Conservation (phyloP, 352 stramenopile species). For the Globisporangium paroecandrum region DNA sequence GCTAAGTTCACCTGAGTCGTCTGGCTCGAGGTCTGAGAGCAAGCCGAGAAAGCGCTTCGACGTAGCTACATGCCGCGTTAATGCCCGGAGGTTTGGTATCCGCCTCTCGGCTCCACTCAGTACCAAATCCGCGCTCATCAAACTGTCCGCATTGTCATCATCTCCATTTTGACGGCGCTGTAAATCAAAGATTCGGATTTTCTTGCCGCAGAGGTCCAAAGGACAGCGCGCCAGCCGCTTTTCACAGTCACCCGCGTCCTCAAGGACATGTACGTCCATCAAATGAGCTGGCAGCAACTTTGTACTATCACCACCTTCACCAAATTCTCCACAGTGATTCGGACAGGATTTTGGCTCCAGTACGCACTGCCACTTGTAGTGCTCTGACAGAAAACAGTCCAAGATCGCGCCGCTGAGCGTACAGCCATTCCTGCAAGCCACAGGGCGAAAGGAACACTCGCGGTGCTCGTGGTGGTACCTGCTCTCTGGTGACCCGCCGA, state of each 20-base stretch:
- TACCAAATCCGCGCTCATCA: constrained; percentile 23
- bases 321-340: constrained; percentile 17
- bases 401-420: constrained; percentile 36
- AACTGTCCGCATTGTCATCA: not conserved
- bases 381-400: constrained; percentile 43
- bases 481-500: constrained; percentile 38
- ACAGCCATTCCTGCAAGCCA: constrained; percentile 54
- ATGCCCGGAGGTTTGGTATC: constrained; percentile 6
- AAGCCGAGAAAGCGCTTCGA: constrained; percentile 7
- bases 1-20: no score
- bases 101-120: not conserved
- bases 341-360: constrained; percentile 41
- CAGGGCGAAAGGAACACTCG: constrained; percentile 51
- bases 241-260: constrained; percentile 45
- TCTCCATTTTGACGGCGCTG: not conserved
- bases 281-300: constrained; percentile 24
- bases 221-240: constrained; percentile 39
- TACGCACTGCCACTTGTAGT: constrained; percentile 71
- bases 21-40: not conserved
- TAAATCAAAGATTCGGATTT: constrained; percentile 43
- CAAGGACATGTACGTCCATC: constrained; percentile 38
- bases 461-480: constrained; percentile 52
- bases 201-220: constrained; percentile 66
- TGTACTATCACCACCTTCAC: not conserved
- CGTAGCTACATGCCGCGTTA: constrained; percentile 4